Conservation (phyloP, 2,329 filamentous ascomycete genomes). For the Colletotrichum sojae region DNA sequence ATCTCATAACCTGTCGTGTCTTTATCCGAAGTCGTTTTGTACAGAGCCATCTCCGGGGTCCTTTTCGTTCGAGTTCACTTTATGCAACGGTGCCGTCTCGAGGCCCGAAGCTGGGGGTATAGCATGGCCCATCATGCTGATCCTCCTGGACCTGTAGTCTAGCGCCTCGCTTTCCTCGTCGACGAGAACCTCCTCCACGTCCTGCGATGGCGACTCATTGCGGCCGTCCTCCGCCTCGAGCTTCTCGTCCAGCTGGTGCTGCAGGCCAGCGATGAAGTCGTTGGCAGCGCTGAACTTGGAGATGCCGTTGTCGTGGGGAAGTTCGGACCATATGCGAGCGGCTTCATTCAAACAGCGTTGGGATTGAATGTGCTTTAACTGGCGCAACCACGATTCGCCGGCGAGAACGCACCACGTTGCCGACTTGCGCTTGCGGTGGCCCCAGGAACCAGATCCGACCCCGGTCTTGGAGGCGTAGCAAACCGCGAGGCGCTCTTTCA, state of each 20-base stretch:
- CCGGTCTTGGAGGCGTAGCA: conserved; percentile 85
- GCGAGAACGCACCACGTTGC: conserved; percentile 90
- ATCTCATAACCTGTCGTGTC: conserved; percentile 2
- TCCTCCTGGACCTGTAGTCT: conserved; percentile 66
- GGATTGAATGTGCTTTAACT: conserved; percentile 83
- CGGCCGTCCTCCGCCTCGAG: conserved; percentile 52
- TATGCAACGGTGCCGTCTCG: conserved; percentile 65
- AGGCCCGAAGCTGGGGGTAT: conserved; percentile 56
- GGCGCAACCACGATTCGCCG: conserved; percentile 85
- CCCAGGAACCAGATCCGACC: conserved; percentile 72
- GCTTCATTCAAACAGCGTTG: conserved; percentile 83
- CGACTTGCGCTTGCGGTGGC: conserved; percentile 84
- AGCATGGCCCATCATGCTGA: conserved; percentile 66
- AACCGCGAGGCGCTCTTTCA: conserved; percentile 87
- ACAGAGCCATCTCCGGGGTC: conserved; percentile 36
- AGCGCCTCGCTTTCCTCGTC: conserved; percentile 70
- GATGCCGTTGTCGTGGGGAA: conserved; percentile 66
- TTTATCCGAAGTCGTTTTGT: conserved; percentile 43
- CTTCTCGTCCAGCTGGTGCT: conserved; percentile 64
- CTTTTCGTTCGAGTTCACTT: conserved; percentile 30
- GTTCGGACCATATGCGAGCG: conserved; percentile 65
- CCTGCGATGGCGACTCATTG: conserved; percentile 47
- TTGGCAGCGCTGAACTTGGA: conserved; percentile 65
- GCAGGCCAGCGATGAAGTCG: conserved; percentile 66
- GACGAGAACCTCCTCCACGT: conserved; percentile 58